phyloP scores from a whole-genome alignment of 441 rosid species.

The Cnidoscolus chayamansa region DNA sequence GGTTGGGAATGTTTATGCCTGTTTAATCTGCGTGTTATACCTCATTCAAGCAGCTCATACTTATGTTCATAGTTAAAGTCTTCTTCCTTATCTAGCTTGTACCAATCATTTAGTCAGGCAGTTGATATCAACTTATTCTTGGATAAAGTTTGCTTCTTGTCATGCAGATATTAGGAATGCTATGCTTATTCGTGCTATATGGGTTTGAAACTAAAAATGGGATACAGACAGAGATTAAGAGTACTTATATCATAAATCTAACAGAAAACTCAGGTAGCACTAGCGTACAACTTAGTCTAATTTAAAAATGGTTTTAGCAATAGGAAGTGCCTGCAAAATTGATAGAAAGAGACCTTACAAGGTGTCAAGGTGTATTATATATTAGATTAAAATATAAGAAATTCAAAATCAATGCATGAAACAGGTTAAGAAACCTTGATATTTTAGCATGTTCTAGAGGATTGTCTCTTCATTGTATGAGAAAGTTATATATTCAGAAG shows the following conservation, averaged over 20 bases:
- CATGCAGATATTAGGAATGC: slow-evolving; percentile 80
- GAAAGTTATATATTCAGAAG: not conserved
- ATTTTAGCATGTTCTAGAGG: not conserved
- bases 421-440: not conserved
- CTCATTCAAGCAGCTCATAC: not conserved
- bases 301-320: no score
- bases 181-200: slow-evolving; percentile 62
- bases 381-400: no score
- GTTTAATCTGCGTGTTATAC: not conserved
- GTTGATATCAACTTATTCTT: slow-evolving; percentile 41
- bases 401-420: no score
- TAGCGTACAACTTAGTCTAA: no score
- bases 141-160: slow-evolving; percentile 82
- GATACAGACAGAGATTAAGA: slow-evolving; percentile 49
- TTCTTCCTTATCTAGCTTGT: not conserved
- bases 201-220: slow-evolving; percentile 57
- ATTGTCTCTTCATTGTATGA: not conserved
- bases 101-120: slow-evolving; percentile 2
- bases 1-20: not conserved
- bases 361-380: not conserved
- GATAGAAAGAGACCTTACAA: not conserved
- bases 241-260: slow-evolving; percentile 39
- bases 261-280: slow-evolving; percentile 49
- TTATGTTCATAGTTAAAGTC: not conserved
- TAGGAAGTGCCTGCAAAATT: not conserved